Evolutionary conservation across 2,329 filamentous ascomycete species (phyloP).

Genomic region (Elsinoe arachidis): DNA sequence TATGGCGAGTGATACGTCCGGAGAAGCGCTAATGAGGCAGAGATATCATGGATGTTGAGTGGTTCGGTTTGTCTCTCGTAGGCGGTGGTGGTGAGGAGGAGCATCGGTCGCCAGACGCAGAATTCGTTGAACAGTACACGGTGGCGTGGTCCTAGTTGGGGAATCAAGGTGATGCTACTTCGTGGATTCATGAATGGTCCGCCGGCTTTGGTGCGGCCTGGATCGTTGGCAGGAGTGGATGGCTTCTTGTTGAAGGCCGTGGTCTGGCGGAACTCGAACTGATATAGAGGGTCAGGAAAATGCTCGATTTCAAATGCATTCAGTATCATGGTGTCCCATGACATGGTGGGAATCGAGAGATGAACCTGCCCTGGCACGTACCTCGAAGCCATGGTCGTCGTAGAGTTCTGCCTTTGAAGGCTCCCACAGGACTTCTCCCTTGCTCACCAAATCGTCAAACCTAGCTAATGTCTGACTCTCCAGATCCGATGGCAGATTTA

Average conservation of each 20-base stretch:
- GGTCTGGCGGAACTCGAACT: constrained; percentile 15
- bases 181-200: constrained; percentile 15
- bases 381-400: constrained; percentile 13
- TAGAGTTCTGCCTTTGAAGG: constrained; percentile 1
- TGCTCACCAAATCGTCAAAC: constrained; percentile 12
- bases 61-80: constrained; percentile 32
- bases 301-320: too few relatives aligned
- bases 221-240: constrained; percentile 10
- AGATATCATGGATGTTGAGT: constrained; percentile 30
- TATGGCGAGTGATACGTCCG: constrained; percentile 21
- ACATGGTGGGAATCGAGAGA: too few relatives aligned
- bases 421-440: constrained; percentile 14
- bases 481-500: constrained; percentile 7
- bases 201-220: constrained; percentile 7
- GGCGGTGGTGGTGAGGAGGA: constrained; percentile 32
- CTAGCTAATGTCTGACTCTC: constrained; percentile 2
- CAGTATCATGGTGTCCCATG: too few relatives aligned
- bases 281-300: background rate
- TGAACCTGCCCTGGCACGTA: background rate
- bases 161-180: constrained; percentile 23
- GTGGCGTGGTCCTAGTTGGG: constrained; percentile 23
- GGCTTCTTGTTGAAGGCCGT: constrained; percentile 14
- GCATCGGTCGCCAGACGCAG: constrained; percentile 29
- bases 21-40: constrained; percentile 32
- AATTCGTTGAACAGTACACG: constrained; percentile 32